Evolutionary conservation across 768 basidiomycete species (phyloP).

Genomic region (Boletus patriciae): DNA sequence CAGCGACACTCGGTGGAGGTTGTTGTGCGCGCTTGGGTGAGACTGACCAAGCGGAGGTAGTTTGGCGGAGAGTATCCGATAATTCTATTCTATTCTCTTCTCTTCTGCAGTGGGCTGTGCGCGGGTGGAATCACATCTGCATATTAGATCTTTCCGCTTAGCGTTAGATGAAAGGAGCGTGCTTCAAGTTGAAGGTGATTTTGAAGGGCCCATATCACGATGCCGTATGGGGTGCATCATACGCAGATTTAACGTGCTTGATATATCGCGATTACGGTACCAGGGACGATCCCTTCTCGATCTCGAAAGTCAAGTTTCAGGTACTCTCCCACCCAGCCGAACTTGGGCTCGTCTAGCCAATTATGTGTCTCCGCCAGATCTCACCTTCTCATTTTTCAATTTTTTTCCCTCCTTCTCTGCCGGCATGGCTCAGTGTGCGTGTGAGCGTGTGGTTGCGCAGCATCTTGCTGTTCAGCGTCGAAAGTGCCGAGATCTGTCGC

Average conservation of each 20-base stretch:
- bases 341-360: constrained; percentile 26
- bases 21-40: background rate
- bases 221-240: constrained; percentile 37
- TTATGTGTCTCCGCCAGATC: constrained; percentile 26
- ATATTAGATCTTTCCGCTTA: constrained; percentile 37
- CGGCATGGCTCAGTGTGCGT: constrained; percentile 23
- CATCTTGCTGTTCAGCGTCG: constrained; percentile 12
- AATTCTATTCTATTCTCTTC: constrained; percentile 15
- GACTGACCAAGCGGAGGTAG: constrained; percentile 13
- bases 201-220: constrained; percentile 31
- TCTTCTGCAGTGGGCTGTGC: constrained; percentile 21
- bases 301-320: constrained; percentile 38
- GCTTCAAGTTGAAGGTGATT: constrained; percentile 26
- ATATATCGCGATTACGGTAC: constrained; percentile 36
- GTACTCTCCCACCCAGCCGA: constrained; percentile 34
- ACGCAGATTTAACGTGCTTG: constrained; percentile 35
- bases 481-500: constrained; percentile 24
- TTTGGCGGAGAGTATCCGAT: constrained; percentile 11
- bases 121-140: constrained; percentile 32
- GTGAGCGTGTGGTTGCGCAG: constrained; percentile 22
- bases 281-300: constrained; percentile 40
- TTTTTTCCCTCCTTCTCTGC: constrained; percentile 20
- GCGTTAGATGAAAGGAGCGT: constrained; percentile 37
- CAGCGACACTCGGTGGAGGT: constrained; percentile 1
- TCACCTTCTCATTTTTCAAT: constrained; percentile 10